Percentiles rank a stretch among this genome's conserved stretches.
phyloP scores from a whole-genome alignment of 306 rosid species.

The Sesbania bispinosa region DNA sequence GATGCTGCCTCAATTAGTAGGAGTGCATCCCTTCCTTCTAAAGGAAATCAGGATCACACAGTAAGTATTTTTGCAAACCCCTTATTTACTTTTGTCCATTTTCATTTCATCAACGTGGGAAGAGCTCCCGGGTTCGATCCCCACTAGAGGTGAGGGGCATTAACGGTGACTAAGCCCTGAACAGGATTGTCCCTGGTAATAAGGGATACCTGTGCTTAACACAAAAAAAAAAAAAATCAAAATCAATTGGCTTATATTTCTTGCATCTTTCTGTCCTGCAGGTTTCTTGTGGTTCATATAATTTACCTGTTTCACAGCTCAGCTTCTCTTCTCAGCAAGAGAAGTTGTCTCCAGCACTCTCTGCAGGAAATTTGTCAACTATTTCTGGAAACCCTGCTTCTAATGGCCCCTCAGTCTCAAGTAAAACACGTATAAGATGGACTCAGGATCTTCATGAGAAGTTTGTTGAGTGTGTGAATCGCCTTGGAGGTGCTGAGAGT shows the following conservation, averaged over 20 bases:
- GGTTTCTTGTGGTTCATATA: slow-evolving; percentile 38
- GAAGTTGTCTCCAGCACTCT: slow-evolving; percentile 42
- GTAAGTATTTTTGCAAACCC: slow-evolving; percentile 36
- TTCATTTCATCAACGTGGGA: neutral
- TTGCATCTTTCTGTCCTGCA: too few relatives aligned
- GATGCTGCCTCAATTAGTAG: slow-evolving; percentile 22
- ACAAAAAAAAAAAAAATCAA: too few relatives aligned
- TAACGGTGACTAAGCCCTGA: too few relatives aligned
- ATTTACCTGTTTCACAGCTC: slow-evolving; percentile 35
- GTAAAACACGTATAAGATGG: slow-evolving; percentile 77
- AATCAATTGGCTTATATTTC: neutral
- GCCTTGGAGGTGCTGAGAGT: slow-evolving; percentile 79
- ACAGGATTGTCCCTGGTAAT: too few relatives aligned
- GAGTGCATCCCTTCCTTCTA: slow-evolving; percentile 30
- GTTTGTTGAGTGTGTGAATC: slow-evolving; percentile 67
- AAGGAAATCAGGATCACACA: slow-evolving; percentile 43
- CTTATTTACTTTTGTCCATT: neutral
- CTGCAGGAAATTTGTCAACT: slow-evolving; percentile 26
- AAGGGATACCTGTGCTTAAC: too few relatives aligned
- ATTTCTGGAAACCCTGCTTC: slow-evolving; percentile 33
- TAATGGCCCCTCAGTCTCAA: slow-evolving; percentile 34
- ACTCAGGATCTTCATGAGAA: slow-evolving; percentile 79
- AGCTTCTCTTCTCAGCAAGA: slow-evolving; percentile 47
- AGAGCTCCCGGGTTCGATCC: too few relatives aligned
- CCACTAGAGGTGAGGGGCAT: slow-evolving; percentile 28